These are phyloP conservation scores for Paspalum notatum DNA, from an alignment of 176 grass and related monocot genomes.

Conservation along the genomic window DNA sequence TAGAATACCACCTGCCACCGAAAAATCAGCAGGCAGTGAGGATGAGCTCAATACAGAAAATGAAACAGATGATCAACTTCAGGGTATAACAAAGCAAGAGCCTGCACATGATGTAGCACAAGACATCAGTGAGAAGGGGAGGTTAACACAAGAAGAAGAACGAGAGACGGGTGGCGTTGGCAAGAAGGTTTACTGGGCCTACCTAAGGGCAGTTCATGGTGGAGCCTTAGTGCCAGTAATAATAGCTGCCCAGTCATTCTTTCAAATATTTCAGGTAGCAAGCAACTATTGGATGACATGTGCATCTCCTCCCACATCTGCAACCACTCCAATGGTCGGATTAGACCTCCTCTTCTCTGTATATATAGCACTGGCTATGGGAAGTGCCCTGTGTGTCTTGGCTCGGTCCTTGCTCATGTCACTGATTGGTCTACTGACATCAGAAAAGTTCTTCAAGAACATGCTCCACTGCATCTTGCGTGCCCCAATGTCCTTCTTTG, in stretches of 20 bases:
- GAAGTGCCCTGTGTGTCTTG: constrained; percentile 65
- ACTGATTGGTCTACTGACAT: constrained; percentile 57
- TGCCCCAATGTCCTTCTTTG: constrained; percentile 96
- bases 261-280: constrained; percentile 78
- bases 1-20: constrained; percentile 46
- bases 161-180: constrained; percentile 77
- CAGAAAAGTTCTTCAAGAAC: constrained; percentile 75
- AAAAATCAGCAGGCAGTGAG: constrained; percentile 38
- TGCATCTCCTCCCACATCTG: constrained; percentile 63
- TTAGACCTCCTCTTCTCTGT: constrained; percentile 62
- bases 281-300: constrained; percentile 99
- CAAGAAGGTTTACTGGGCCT: constrained; percentile 77
- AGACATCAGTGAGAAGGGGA: constrained; percentile 62
- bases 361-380: constrained; percentile 66
- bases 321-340: constrained; percentile 49
- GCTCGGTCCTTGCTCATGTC: constrained; percentile 54
- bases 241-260: constrained; percentile 62
- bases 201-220: constrained; percentile 67
- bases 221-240: constrained; percentile 76
- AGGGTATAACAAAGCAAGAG: constrained; percentile 75
- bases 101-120: constrained; percentile 59
- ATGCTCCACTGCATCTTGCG: constrained; percentile 72
- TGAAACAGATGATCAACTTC: constrained; percentile 41
- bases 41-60: constrained; percentile 52
- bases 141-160: constrained; percentile 86